Conservation (phyloP, 1,139 yeast genomes). For the Protomyces pachydermus region DNA sequence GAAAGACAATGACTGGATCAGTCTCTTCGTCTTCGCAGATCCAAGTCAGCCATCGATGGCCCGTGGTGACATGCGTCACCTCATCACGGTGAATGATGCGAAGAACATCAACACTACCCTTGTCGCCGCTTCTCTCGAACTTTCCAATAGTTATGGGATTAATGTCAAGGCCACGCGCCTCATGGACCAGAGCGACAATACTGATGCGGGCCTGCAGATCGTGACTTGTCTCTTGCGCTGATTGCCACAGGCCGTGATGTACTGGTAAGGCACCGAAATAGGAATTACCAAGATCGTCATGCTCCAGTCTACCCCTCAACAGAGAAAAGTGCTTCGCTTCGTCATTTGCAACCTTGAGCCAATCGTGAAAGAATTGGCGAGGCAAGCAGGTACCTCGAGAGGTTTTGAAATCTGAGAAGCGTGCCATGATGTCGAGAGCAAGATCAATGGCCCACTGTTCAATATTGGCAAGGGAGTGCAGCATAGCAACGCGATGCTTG, state of each 20-base stretch:
- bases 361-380: constrained; percentile 21
- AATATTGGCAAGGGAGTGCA: constrained; percentile 17
- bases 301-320: constrained; percentile 15
- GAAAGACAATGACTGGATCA: constrained; percentile 8
- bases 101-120: constrained; percentile 3
- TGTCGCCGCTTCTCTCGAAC: constrained; percentile 20
- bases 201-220: constrained; percentile 21
- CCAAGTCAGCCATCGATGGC: constrained; percentile 21
- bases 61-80: constrained; percentile 18
- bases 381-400: constrained; percentile 4
- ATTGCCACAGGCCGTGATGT: constrained; percentile 20
- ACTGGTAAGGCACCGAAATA: constrained; percentile 18
- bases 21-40: constrained; percentile 15
- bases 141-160: constrained; percentile 25
- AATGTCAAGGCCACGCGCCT: constrained; percentile 18
- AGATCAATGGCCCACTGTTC: constrained; percentile 25
- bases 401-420: constrained; percentile 8
- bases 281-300: constrained; percentile 6
- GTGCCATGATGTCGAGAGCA: constrained; percentile 17
- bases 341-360: constrained; percentile 26
- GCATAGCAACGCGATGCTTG: constrained; percentile 22
- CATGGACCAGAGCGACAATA: constrained; percentile 20
- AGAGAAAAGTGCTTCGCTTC: constrained; percentile 25
- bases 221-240: constrained; percentile 9
- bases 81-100: constrained; percentile 21